Evolutionary conservation across 108 stramenopile species (phyloP).

Genomic region (Cyclotella cryptica): DNA sequence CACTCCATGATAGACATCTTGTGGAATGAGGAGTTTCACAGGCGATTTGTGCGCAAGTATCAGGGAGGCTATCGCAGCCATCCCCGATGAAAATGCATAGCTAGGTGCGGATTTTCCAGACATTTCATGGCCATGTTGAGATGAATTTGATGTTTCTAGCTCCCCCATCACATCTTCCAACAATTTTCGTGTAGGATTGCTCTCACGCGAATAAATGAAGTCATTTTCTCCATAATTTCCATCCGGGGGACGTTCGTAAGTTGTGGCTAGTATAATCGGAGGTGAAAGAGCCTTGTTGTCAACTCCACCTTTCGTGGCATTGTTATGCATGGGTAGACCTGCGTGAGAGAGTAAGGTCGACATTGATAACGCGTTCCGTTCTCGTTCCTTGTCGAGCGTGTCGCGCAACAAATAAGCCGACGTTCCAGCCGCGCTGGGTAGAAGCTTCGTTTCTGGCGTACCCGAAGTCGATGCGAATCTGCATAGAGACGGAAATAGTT

Average conservation of each 20-base stretch:
- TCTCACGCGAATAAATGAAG: constrained; percentile 69
- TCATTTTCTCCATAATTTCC: constrained; percentile 66
- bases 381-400: constrained; percentile 12
- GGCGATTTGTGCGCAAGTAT: constrained; percentile 72
- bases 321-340: constrained; percentile 43
- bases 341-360: constrained; percentile 68
- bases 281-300: constrained; percentile 77
- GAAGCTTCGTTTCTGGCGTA: neutral
- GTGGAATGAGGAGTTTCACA: constrained; percentile 68
- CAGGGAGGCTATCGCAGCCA: constrained; percentile 84
- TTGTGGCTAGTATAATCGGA: constrained; percentile 79
- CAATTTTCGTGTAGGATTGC: constrained; percentile 81
- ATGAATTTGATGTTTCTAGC: constrained; percentile 56
- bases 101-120: constrained; percentile 25
- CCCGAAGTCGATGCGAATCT: constrained; percentile 5
- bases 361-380: constrained; percentile 17
- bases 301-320: neutral
- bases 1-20: constrained; percentile 88
- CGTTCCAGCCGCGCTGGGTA: constrained; percentile 33
- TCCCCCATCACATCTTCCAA: constrained; percentile 65
- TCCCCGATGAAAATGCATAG: constrained; percentile 89
- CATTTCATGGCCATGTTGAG: neutral
- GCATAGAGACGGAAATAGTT: neutral
- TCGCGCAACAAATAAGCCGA: constrained; percentile 24
- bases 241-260: constrained; percentile 77